These are phyloP conservation scores for Hysterangium stoloniferum DNA, from an alignment of 768 basidiomycete genomes.

Conservation along the genomic window DNA sequence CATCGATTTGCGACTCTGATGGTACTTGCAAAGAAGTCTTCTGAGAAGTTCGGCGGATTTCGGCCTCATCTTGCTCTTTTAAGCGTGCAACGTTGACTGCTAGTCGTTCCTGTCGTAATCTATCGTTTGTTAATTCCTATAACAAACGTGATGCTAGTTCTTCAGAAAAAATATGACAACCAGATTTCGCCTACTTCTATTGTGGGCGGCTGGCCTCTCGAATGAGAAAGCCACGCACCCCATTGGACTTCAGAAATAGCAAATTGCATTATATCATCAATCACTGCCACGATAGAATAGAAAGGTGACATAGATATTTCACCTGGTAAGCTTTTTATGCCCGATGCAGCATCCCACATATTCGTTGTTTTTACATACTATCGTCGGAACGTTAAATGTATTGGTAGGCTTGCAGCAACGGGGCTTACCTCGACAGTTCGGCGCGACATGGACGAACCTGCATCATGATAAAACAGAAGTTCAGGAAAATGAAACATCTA, in stretches of 20 bases:
- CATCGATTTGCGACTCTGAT: neutral
- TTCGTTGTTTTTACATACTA: neutral
- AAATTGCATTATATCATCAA: neutral
- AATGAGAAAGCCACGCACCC: slow-evolving; percentile 7
- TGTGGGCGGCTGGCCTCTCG: neutral
- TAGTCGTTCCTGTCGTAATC: slow-evolving; percentile 2
- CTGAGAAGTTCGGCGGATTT: neutral
- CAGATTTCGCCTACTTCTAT: slow-evolving; percentile 2
- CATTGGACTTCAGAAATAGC: slow-evolving; percentile 6
- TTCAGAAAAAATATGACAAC: neutral
- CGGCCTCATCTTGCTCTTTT: slow-evolving; percentile 11
- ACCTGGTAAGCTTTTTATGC: slow-evolving; percentile 7
- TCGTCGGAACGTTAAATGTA: too few relatives aligned
- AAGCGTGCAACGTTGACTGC: slow-evolving; percentile 9
- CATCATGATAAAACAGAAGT: too few relatives aligned
- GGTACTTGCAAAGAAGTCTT: neutral
- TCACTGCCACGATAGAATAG: neutral
- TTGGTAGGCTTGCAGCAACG: neutral
- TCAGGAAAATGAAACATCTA: neutral
- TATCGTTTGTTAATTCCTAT: slow-evolving; percentile 9
- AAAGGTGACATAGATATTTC: neutral
- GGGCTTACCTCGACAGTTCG: slow-evolving; percentile 10
- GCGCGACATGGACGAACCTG: neutral
- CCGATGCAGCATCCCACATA: slow-evolving; percentile 5
- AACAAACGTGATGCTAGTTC: neutral